A percentile compares a stretch with the other conserved stretches of the same genome.
phyloP scores from a whole-genome alignment of 768 basidiomycete genomes.

The Hemileccinum rubropunctum region DNA sequence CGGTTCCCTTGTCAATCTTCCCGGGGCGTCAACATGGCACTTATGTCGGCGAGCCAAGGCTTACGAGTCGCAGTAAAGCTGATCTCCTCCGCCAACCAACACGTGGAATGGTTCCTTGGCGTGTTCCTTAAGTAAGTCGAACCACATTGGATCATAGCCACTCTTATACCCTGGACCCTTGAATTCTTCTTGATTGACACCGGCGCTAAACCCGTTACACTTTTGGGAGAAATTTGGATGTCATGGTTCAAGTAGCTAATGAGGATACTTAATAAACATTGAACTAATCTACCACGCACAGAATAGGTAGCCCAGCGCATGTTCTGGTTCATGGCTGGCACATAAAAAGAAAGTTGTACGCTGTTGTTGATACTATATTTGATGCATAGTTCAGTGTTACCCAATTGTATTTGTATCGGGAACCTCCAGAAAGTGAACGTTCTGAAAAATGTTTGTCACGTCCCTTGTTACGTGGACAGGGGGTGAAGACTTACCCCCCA shows the following conservation, averaged over 20 bases:
- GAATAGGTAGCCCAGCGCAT: slow-evolving; percentile 91
- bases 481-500: slow-evolving; percentile 44
- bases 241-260: not conserved
- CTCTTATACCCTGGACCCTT: slow-evolving; percentile 73
- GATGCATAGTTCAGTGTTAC: slow-evolving; percentile 67
- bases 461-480: not conserved
- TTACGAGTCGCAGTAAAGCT: slow-evolving; percentile 82
- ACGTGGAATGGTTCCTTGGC: slow-evolving; percentile 78
- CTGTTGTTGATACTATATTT: slow-evolving; percentile 82
- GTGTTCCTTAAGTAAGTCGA: slow-evolving; percentile 86
- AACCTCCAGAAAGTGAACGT: slow-evolving; percentile 96
- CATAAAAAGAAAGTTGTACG: slow-evolving; percentile 72
- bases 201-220: slow-evolving; percentile 89
- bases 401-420: slow-evolving; percentile 76
- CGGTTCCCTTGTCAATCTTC: slow-evolving; percentile 78
- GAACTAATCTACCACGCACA: slow-evolving; percentile 39
- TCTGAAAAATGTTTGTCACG: slow-evolving; percentile 37
- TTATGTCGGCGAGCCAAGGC: slow-evolving; percentile 17
- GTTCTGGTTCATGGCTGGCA: slow-evolving; percentile 78
- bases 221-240: slow-evolving; percentile 23
- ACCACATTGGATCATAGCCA: slow-evolving; percentile 92
- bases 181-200: slow-evolving; percentile 88
- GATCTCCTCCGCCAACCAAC: slow-evolving; percentile 93
- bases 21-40: not conserved
- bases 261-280: not conserved